These are phyloP conservation scores for Phialocephala sp. DNA, from an alignment of 2,329 filamentous ascomycete species.

Conservation along the genomic window DNA sequence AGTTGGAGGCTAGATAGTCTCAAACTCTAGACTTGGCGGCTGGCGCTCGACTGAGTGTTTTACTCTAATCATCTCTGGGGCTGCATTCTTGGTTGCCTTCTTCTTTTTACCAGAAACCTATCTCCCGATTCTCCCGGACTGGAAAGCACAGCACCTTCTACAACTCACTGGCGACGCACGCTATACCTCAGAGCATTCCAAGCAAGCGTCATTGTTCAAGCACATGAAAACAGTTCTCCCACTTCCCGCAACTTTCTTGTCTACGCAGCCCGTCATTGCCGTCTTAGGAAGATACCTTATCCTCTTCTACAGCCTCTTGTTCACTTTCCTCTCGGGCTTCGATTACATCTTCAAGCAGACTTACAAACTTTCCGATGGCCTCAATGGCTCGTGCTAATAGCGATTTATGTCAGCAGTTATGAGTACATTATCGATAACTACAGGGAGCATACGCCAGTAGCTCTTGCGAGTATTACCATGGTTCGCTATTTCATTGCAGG, in stretches of 20 bases:
- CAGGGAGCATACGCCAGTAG: neutral
- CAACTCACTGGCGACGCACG: neutral
- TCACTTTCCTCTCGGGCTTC: neutral
- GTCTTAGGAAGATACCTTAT: neutral
- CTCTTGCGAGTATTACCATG: neutral
- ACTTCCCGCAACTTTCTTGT: neutral
- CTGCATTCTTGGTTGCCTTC: neutral
- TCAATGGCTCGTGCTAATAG: neutral
- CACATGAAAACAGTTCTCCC: neutral
- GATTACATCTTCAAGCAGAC: neutral
- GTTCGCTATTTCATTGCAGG: constrained; percentile 6
- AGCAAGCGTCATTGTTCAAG: neutral
- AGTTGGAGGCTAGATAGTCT: neutral
- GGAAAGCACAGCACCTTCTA: neutral
- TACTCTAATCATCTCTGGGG: neutral
- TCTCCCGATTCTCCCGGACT: neutral
- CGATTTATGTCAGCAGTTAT: neutral
- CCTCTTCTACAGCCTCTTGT: neutral
- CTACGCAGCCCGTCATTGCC: neutral
- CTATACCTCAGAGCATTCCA: neutral
- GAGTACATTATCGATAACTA: neutral
- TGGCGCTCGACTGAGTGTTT: neutral
- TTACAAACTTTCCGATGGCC: neutral
- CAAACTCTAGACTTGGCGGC: neutral
- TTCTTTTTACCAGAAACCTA: neutral